Base-by-base conservation (phyloP, 768 basidiomycete species). In the Leccinum boreale region DNA sequence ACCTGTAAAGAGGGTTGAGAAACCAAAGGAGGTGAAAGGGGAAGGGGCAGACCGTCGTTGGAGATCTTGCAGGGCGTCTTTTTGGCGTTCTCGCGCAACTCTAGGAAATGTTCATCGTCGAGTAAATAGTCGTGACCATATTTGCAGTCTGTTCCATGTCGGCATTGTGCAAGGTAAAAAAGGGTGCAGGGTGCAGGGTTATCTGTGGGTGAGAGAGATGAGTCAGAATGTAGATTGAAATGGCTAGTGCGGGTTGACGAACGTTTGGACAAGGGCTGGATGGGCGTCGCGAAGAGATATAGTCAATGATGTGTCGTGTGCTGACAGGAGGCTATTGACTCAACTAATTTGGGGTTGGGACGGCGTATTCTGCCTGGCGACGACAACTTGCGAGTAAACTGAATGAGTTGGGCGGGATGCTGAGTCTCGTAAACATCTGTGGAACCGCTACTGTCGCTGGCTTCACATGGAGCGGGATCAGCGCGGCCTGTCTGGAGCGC, bases 121-220 rank as follows among this genome's bases (percentile, higher is more conserved):
- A 87, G 70, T 31, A 82, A 58, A 64, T 86, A 87, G 62, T 88
- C 81, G 57, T 88, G 86, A 14, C 70, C 81, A 58, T 82, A 87
- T 71, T 79, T 82, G 67, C 86, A 88, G 24, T 79, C 77, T 9
- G 72, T 65, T 15, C 82, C 85, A 55, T 80, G 79, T 65, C 84
- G 83, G 75, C 86, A 87, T 49, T 75, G 77, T 29, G 82, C 78
- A 26, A 87, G 74, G 66, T 86, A 87, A 70, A 83, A 86, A 51
- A 85, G 70, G 17, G 85, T 86, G 67, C 86, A 87, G 15, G 86
- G 85, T 23, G 86, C 80, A 2, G 86, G 85, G 64, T 75, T 81
- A 64, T 86, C 85, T 63, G 55, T 42, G 21, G 49, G 39, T 47
- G 45, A 23, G 45, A 23, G 12, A 29, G 21, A 50, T 21, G 12